Evolutionary conservation across 2,329 filamentous ascomycete genomes (phyloP).

Genomic region (Herpotrichia juniperi): DNA sequence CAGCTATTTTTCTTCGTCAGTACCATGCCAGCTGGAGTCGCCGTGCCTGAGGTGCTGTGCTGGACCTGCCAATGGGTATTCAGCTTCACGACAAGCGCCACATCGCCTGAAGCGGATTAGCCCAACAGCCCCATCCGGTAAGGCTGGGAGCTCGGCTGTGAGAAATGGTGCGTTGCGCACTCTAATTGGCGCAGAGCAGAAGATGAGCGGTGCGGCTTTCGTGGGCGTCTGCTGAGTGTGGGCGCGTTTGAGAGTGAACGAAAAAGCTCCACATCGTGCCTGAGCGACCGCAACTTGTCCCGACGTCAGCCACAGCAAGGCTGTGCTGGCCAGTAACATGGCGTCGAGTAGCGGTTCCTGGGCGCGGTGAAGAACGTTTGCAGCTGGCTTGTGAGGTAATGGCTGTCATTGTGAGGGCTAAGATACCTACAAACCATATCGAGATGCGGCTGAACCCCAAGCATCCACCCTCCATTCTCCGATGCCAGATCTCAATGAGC

Average conservation of each 20-base stretch:
- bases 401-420: conserved; percentile 40
- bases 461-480: conserved; percentile 16
- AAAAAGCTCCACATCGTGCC: conserved; percentile 31
- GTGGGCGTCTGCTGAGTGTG: conserved; percentile 37
- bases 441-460: conserved; percentile 39
- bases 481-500: conserved; percentile 36
- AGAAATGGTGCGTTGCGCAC: conserved; percentile 21
- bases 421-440: conserved; percentile 36
- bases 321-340: conserved; percentile 46
- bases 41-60: conserved; percentile 28
- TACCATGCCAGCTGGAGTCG: conserved; percentile 41
- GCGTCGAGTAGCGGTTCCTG: conserved; percentile 33
- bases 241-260: conserved; percentile 29
- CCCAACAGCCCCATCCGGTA: conserved; percentile 31
- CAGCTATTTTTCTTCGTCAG: conserved; percentile 29
- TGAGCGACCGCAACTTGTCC: conserved; percentile 21
- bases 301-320: conserved; percentile 44
- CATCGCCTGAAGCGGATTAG: conserved; percentile 27
- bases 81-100: conserved; percentile 37
- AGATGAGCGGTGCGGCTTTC: conserved; percentile 42
- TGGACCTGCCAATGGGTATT: conserved; percentile 29
- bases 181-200: conserved; percentile 33
- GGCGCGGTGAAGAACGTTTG: conserved; percentile 20
- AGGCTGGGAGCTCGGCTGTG: conserved; percentile 25
- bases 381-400: conserved; percentile 39